Base-by-base conservation (phyloP, 2,329 filamentous ascomycete species). In the Endoconidiophora laricicola region DNA sequence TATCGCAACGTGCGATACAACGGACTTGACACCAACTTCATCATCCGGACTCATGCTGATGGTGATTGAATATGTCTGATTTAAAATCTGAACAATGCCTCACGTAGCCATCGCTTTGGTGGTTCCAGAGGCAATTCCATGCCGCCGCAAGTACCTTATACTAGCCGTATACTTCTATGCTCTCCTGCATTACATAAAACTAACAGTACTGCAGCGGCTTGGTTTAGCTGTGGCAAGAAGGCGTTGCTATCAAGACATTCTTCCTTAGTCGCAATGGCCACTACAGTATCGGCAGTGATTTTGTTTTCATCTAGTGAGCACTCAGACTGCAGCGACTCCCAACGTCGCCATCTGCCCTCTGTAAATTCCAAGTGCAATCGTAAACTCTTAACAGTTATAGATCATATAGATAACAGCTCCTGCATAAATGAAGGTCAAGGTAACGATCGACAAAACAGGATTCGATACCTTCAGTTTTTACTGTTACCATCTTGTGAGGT, bases 1-100 rank as follows among this genome's bases (percentile, higher is more conserved):
- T 95, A 94, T 59, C 74, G 95, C 52, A 94, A 95, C 61, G 87
- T 95, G 81, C 73, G 87, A 52, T 94, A 94, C 59, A 76, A 86
- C 36, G 87, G 87, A 9, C 94, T 87, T 0, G 87, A 94, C 61
- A 91, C 86, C 6, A 85, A 87, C 1, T 71, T 94, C 40, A 94
- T 94, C 87, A 78, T 94, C 42, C 67, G 29, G 29, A 12, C 29
- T 33, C 29, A 6, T 33, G 29, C 2, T 33, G 7, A 33, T 12
- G 29, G 29, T 33, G 29, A 33, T 33, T 33, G 29, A 6, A 4
- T 33, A 4, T 33, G 29, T 33, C 29, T 9, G 29, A 6, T 33
- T 33, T 33, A 12, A 6, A 33, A 33, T 6, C 29, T 33, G 29
- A 33, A 12, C 29, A 33, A 7, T 33, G 29, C 29, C 29, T 33